phyloP scores from a whole-genome alignment of 2,329 filamentous ascomycete genomes.

The Pseudodiploospora longispora region DNA sequence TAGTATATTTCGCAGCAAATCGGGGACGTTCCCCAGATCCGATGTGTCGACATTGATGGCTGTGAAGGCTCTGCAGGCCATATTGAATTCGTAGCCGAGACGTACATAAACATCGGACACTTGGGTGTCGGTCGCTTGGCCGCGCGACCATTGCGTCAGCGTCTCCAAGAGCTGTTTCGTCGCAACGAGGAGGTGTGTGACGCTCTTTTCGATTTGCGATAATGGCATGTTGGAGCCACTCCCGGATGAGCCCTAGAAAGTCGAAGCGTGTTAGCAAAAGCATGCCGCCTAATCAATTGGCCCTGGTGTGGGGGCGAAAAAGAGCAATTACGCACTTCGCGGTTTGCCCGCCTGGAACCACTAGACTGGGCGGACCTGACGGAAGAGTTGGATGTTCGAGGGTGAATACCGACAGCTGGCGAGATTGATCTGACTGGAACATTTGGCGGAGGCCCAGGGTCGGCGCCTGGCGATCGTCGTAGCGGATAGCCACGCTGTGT shows the following conservation, averaged over 20 bases:
- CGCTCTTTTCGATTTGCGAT: conserved; percentile 97
- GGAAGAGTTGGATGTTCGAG: conserved; percentile 59
- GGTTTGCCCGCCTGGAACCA: conserved; percentile 22
- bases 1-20: conserved; percentile 79
- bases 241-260: conserved; percentile 37
- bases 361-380: conserved; percentile 48
- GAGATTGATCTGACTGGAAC: conserved; percentile 52
- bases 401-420: conserved; percentile 45
- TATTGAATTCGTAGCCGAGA: conserved; percentile 97
- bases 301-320: neutral
- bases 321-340: conserved; percentile 23
- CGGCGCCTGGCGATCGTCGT: conserved; percentile 54
- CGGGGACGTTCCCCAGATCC: conserved; percentile 91
- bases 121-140: conserved; percentile 83
- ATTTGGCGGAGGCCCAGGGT: conserved; percentile 49
- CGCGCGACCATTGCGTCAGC: conserved; percentile 93
- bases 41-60: conserved; percentile 93
- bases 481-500: conserved; percentile 46
- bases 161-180: conserved; percentile 98
- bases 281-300: conserved; percentile 9
- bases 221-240: conserved; percentile 63
- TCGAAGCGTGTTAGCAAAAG: conserved; percentile 17
- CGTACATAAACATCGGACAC: conserved; percentile 98
- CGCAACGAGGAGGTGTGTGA: conserved; percentile 92
- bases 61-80: conserved; percentile 92